A percentile compares a stretch with the other conserved stretches of the same genome.
Evolutionary conservation across 2,329 filamentous ascomycete species (phyloP).

Genomic region (Meredithiella fracta): DNA sequence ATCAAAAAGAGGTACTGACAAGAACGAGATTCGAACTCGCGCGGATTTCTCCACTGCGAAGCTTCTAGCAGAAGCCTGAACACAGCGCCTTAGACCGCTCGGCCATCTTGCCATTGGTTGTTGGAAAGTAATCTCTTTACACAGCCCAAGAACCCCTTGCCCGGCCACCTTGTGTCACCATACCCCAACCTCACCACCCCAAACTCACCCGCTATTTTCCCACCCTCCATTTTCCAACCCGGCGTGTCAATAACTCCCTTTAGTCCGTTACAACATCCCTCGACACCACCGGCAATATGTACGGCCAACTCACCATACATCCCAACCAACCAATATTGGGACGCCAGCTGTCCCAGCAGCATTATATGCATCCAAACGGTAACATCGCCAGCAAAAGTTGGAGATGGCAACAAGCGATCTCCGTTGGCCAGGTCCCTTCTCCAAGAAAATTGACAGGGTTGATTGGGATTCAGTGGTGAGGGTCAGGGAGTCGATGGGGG

Average conservation of each 20-base stretch:
- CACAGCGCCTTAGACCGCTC: constrained; percentile 13
- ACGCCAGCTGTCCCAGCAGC: background rate
- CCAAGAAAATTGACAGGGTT: background rate
- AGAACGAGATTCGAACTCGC: constrained; percentile 19
- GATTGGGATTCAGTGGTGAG: background rate
- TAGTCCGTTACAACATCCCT: background rate
- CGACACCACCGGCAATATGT: background rate
- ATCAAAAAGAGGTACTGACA: constrained; percentile 18
- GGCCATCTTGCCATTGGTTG: constrained; percentile 11
- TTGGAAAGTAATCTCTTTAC: background rate
- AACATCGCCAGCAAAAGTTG: no score
- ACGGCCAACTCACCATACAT: background rate
- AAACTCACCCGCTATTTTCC: background rate
- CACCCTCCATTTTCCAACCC: background rate
- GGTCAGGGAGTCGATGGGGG: no score
- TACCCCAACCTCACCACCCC: background rate
- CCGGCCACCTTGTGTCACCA: background rate
- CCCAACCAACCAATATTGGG: background rate
- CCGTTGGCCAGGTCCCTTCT: background rate
- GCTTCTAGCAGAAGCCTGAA: constrained; percentile 5
- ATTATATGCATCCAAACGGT: background rate
- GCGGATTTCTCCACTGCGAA: constrained; percentile 15
- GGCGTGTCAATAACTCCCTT: background rate
- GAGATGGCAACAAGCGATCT: no score
- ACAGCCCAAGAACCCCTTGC: background rate